Base-by-base conservation (phyloP, 148 eudicot species). In the Chenopodium formosanum region DNA sequence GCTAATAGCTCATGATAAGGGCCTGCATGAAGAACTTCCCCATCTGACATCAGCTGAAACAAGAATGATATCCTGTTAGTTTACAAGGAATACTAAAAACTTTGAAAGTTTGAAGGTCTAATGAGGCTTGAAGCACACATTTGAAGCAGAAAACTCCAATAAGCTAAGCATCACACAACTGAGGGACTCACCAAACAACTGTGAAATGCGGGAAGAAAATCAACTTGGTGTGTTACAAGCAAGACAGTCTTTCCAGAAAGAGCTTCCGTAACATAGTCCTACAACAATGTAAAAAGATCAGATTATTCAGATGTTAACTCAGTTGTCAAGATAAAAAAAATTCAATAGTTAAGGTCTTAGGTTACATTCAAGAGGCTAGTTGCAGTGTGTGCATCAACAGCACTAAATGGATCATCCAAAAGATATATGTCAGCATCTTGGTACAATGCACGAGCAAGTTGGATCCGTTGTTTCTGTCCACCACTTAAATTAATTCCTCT, bases 301-400 rank as follows among this genome's bases (percentile, higher is more conserved):
- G 1, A 40, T 5, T 40, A 40, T 40, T 40, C 44, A 40, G 73
- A 31, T 10, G 48, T 65, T 58, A 40, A 78, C 32, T 22, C 34
- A 79, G 0, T 32, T 44, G 4, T 37, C 19, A 23, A 44, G 48
- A 16, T 1, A 12, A 17, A 8, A 20, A 58, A 25, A 31, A 56
- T 62, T 22, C 10, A 16, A n/a, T 32, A 0, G 29, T 48, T 25
- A 73, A 47, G 25, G 23, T 20, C 11, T 6, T 66, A 46, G 78
- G 74, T 78, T 85, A 95, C 98, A 82, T 86, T 92, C 67, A 95
- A 93, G 78, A 95, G 87, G 84, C 90, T 93, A 12, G 92, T 85
- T 37, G 98, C 97, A 53, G 98, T 95, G 70, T 95, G 97, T 60
- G 98, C 98, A 89, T 95, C 98, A 29, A 93, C 97, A 44, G 97